Conservation (phyloP, 306 rosid genomes). For the Begonia loranthoides region DNA sequence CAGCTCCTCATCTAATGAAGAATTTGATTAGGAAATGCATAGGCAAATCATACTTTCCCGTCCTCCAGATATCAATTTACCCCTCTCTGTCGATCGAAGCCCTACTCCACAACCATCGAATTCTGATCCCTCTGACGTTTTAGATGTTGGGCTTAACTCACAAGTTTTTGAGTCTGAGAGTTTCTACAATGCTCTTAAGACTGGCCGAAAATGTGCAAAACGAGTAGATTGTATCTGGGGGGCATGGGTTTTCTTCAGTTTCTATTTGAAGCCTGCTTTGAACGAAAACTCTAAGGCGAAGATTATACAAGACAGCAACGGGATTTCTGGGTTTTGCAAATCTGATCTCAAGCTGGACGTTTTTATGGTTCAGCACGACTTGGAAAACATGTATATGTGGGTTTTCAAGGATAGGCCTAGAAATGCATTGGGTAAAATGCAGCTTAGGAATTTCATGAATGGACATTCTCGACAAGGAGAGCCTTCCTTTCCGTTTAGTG, state of each 20-base stretch:
- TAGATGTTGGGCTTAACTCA: slow-evolving; percentile 72
- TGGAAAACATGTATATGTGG: slow-evolving; percentile 99
- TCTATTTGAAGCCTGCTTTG: slow-evolving; percentile 73
- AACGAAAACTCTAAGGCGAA: slow-evolving; percentile 71
- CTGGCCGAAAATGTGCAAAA: slow-evolving; percentile 63
- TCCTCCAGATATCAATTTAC: slow-evolving; percentile 75
- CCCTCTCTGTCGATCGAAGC: slow-evolving; percentile 73
- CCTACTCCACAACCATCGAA: slow-evolving; percentile 64
- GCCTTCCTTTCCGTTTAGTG: slow-evolving; percentile 74
- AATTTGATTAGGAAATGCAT: slow-evolving; percentile 74
- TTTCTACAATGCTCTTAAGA: slow-evolving; percentile 50
- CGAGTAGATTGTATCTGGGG: slow-evolving; percentile 91
- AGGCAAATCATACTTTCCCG: slow-evolving; percentile 62
- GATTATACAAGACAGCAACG: slow-evolving; percentile 53
- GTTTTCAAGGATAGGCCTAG: slow-evolving; percentile 94
- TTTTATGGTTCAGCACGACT: slow-evolving; percentile 93
- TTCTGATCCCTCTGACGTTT: slow-evolving; percentile 55
- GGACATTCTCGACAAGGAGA: slow-evolving; percentile 99
- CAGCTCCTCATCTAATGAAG: slow-evolving; percentile 85
- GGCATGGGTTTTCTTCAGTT: slow-evolving; percentile 93
- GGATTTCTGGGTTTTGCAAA: slow-evolving; percentile 62
- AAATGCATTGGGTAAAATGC: slow-evolving; percentile 95
- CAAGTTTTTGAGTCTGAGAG: slow-evolving; percentile 71
- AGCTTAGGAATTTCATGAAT: slow-evolving; percentile 93
- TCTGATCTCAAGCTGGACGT: slow-evolving; percentile 84